Conservation (phyloP, 306 rosid species). For the Argentina anserina region DNA sequence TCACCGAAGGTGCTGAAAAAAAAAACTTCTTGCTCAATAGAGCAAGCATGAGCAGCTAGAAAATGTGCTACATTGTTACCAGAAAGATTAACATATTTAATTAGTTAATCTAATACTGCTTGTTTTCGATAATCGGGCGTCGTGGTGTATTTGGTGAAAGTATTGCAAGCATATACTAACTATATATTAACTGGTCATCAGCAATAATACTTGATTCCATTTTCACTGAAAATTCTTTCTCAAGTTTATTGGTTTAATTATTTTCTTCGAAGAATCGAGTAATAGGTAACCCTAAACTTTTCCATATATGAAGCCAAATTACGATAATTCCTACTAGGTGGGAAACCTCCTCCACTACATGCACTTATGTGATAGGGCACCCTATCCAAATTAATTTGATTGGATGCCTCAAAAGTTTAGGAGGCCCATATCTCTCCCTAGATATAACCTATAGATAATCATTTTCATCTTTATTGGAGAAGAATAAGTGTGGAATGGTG, state of each 20-base stretch:
- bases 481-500: constrained; percentile 69
- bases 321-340: constrained; percentile 34
- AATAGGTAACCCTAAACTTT: too few species aligned
- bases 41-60: too few species aligned
- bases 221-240: too few species aligned
- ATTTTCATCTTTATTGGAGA: constrained; percentile 62
- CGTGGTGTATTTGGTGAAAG: neutral
- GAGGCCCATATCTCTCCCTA: constrained; percentile 49
- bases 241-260: too few species aligned
- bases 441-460: constrained; percentile 24
- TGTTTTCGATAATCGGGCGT: neutral
- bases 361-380: constrained; percentile 38
- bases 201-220: too few species aligned
- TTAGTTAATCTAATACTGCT: neutral
- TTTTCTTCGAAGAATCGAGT: too few species aligned
- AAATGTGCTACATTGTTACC: too few species aligned
- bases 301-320: constrained; percentile 14
- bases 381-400: constrained; percentile 44
- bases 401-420: constrained; percentile 38
- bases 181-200: too few species aligned
- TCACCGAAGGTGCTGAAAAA: too few species aligned
- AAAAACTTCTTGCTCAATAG: too few species aligned
- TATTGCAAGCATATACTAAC: neutral
- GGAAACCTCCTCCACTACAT: constrained; percentile 41
- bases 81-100: too few species aligned